Base-by-base conservation (phyloP, 257 asterid genomes). In the Nyctanthes arbortristis region DNA sequence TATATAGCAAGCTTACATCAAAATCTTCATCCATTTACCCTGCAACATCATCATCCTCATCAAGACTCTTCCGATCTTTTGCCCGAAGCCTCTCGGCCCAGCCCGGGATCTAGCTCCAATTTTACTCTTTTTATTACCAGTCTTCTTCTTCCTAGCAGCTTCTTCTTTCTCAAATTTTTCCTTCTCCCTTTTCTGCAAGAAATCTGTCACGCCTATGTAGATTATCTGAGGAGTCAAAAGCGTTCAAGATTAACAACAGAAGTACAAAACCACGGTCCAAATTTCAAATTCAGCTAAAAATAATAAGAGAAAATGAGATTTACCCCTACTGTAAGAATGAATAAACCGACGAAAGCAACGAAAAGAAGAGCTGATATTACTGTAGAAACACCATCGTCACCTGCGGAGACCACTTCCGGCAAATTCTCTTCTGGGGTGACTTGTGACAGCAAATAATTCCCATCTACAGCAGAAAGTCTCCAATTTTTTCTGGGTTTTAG, bases 21-120 rank as follows among this genome's bases (percentile, higher is more conserved):
- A 52, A 52, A 52, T 52, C 14, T 22, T 5, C 14, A 52, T 52
- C 24, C 24, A 16, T 20, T 52, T 52, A 52, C 14, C 36, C 70
- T 30, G 47, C 45, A 24, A 55, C 79, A 30, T 81, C 90, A 40
- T 56, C 69, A 35, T 70, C 85, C 24, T 80, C 85, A 18, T n/a
- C n/a, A n/a, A n/a, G n/a, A 64, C 72, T 28, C 79, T 84, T 7
- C 78, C 84, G 2, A 81, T 35, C 75, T 85, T 91, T 75, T 91
- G 96, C 0, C 99, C 99, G n/a, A 93, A 93, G 0, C 99, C 99
- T 81, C 82, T 79, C 0, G 99, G 99, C 12, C 94, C 91, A 14
- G 61, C 84, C 56, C 90, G 71, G 28, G 86, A 75, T 59, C 87
- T 77, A 0, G 81, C 82, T 63, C 75, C 73, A 5, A 80, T 62